Evolutionary conservation across 1,284 basidiomycete genomes (phyloP).

Genomic region (Ceratobasidium sp.): DNA sequence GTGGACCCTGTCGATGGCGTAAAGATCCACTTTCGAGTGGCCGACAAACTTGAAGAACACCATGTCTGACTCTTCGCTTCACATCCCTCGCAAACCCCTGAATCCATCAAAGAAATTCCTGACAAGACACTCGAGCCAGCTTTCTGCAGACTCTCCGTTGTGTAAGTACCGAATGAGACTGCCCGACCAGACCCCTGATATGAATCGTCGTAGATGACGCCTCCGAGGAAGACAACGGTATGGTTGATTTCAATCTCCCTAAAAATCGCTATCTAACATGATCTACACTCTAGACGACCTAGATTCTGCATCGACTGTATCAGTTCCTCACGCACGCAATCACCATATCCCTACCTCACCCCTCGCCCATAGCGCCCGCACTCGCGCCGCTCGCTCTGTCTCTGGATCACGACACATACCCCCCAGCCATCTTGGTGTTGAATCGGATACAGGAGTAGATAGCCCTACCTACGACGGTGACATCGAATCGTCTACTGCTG

Average conservation of each 20-base stretch:
- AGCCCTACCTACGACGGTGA: slow-evolving; percentile 91
- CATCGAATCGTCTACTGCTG: slow-evolving; percentile 79
- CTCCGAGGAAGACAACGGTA: slow-evolving; percentile 39
- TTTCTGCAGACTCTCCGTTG: slow-evolving; percentile 22
- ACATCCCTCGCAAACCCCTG: slow-evolving; percentile 23
- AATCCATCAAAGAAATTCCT: slow-evolving; percentile 29
- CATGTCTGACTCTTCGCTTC: slow-evolving; percentile 30
- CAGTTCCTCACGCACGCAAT: slow-evolving; percentile 7
- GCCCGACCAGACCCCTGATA: background rate
- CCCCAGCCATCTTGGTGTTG: slow-evolving; percentile 45
- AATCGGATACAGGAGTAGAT: slow-evolving; percentile 72
- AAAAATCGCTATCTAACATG: background rate
- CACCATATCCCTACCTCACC: slow-evolving; percentile 37
- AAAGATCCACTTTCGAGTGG: background rate
- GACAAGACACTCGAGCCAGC: slow-evolving; percentile 19
- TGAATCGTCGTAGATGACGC: slow-evolving; percentile 34
- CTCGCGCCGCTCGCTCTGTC: slow-evolving; percentile 30
- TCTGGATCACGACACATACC: background rate
- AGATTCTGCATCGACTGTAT: slow-evolving; percentile 27
- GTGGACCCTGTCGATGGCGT: slow-evolving; percentile 21
- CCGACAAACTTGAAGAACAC: slow-evolving; percentile 8
- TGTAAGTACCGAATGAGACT: background rate
- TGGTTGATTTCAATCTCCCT: background rate
- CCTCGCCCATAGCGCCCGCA: slow-evolving; percentile 32
- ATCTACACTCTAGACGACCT: slow-evolving; percentile 18